These are phyloP conservation scores for Sindora glabra DNA, from an alignment of 306 rosid species.

Conservation along the genomic window DNA sequence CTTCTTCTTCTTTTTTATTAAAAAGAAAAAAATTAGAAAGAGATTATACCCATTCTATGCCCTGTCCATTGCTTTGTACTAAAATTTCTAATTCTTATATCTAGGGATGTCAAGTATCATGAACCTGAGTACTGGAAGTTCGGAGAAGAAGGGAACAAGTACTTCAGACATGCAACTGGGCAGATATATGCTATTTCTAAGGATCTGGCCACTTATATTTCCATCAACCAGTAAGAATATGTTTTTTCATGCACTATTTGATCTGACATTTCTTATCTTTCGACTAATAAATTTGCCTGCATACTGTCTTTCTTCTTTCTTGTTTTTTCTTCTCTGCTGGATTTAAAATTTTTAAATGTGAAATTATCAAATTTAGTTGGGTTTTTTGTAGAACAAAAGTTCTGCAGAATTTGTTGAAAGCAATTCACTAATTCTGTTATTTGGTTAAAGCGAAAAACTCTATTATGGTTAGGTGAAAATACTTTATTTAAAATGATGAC, in stretches of 20 bases:
- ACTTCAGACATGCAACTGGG: constrained; percentile 95
- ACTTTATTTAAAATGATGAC: neutral
- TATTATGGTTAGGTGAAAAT: neutral
- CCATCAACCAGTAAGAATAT: constrained; percentile 71
- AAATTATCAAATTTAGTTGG: neutral
- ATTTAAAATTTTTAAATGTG: neutral
- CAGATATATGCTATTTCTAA: constrained; percentile 95
- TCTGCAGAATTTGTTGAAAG: neutral
- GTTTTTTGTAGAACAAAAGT: neutral
- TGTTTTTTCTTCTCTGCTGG: too few relatives aligned
- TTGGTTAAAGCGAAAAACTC: neutral
- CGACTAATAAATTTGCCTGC: too few relatives aligned
- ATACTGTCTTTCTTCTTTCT: too few relatives aligned
- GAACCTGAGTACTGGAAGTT: constrained; percentile 99
- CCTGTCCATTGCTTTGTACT: neutral
- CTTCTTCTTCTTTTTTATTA: too few relatives aligned
- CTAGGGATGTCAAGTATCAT: constrained; percentile 83
- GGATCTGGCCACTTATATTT: constrained; percentile 84
- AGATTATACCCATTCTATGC: neutral
- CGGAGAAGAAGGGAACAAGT: constrained; percentile 97
- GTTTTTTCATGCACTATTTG: neutral
- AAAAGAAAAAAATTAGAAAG: too few relatives aligned
- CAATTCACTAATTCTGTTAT: neutral
- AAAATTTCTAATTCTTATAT: constrained; percentile 1
- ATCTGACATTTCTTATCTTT: too few relatives aligned